phyloP scores from a whole-genome alignment of 371 early-diverging fungal genomes.

The Mucor piriformis region DNA sequence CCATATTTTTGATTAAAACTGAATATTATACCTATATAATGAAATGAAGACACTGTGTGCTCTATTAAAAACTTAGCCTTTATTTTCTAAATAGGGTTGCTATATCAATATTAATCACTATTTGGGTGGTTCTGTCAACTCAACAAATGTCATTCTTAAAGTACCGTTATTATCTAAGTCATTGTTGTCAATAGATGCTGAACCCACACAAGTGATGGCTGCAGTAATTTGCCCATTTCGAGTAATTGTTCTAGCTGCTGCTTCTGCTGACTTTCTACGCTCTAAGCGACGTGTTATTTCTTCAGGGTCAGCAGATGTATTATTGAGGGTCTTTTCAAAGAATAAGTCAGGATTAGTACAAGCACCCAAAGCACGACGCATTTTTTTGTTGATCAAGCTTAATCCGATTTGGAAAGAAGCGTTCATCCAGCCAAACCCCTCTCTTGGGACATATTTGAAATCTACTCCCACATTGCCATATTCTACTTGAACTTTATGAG shows the following conservation, averaged over 20 bases:
- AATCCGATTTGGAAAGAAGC: slow-evolving; percentile 86
- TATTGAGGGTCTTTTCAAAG: slow-evolving; percentile 38
- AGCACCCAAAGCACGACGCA: slow-evolving; percentile 79
- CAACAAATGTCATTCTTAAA: background rate
- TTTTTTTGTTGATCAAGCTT: slow-evolving; percentile 63
- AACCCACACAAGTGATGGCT: slow-evolving; percentile 25
- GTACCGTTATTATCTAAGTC: no score
- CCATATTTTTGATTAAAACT: no score
- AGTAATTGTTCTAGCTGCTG: slow-evolving; percentile 23
- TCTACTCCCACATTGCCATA: slow-evolving; percentile 92
- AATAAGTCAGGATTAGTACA: slow-evolving; percentile 76
- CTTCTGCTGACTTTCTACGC: slow-evolving; percentile 28
- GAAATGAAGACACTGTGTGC: background rate
- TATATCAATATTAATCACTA: background rate
- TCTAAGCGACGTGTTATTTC: slow-evolving; percentile 5
- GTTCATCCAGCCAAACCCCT: slow-evolving; percentile 99
- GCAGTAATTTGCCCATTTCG: slow-evolving; percentile 24
- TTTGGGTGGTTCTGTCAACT: slow-evolving; percentile 7
- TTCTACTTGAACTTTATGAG: slow-evolving; percentile 89
- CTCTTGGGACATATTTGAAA: slow-evolving; percentile 87
- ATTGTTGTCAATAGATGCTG: background rate
- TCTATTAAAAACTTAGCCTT: background rate
- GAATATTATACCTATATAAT: no score
- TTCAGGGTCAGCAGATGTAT: slow-evolving; percentile 12
- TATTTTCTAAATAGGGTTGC: background rate